Base-by-base conservation (phyloP, 2,329 filamentous ascomycete species). In the Fusarium virguliforme region DNA sequence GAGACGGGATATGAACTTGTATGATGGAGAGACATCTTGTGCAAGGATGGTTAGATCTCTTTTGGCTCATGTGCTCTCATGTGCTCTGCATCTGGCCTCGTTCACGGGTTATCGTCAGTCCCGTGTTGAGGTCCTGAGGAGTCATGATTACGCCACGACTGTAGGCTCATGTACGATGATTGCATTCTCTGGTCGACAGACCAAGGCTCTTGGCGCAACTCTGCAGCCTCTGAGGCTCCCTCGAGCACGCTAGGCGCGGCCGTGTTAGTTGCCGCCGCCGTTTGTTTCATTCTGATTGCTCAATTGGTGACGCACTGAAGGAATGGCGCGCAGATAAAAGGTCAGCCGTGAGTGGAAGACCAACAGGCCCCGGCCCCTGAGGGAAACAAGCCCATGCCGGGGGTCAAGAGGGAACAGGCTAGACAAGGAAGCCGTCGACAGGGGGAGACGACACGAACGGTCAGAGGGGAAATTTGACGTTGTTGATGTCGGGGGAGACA, bases 281-380 rank as follows among this genome's bases (percentile, higher is more conserved):
- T 65, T 67, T 73, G 70, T 73, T 72, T 72, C 74, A 65, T 62
- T 68, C 34, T 75, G 65, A 74, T 75, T 76, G 65, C 68, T 72
- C 72, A 71, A 75, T 68, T 61, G 67, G 41, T 43, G 55, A 62
- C 41, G 58, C 59, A 63, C 43, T 48, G 50, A 61, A 61, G 69
- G 61, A 61, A 69, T 71, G 60, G 72, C 62, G 63, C 72, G 65
- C 69, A 72, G 72, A 60, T 65, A 64, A 37, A 18, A 60, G 41
- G 56, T 51, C 57, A 62, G 54, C 61, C 34, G 15, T 55, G 62
- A 73, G 68, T 64, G 56, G 62, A 67, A 73, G 59, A 40, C 59
- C 18, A 18, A 56, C 46, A 61, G 24, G 28, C 43, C 32, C 30
- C 65, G 64, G 59, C 70, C 70, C 63, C 70, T 72, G 60, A 65